Evolutionary conservation across 1,284 basidiomycete genomes (phyloP), one percentile per base, ranked within the genome.

Genomic region (Ceratorhiza oryzae-sativae): DNA sequence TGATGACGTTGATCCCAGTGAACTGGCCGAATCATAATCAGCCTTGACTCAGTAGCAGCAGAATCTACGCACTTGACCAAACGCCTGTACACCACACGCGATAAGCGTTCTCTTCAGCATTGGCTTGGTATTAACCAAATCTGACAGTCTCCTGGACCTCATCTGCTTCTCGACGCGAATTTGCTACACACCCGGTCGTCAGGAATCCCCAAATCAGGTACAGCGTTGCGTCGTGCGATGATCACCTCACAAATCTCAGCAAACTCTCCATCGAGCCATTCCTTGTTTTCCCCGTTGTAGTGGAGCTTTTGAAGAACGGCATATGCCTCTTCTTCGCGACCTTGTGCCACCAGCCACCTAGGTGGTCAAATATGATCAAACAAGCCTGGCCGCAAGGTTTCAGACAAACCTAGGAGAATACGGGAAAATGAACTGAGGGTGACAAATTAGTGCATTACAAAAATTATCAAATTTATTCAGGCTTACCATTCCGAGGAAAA

Each of bases 281-380:
- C 62, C 12, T 48, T 46, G 53, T 65, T 65, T 15, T 53, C 32
- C 13, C 62, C 62, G 27, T 65, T 32, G 36, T 34, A 65, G 20
- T 65, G 62, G 2, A 65, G 62, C 62, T 65, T 65, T 41, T 65
- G 45, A 6, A 65, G 20, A 53, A 65, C 62, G 3, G 45, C 25
- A 23, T 65, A 65, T 20, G 90, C 88, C 79, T 94, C 91, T 15
- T 92, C 89, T 73, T 94, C 88, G 46, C 89, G 84, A 41, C 87
- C 88, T 77, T 88, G 82, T 77, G 90, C 89, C 34, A 92, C 83
- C 12, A 92, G 84, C 90, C 90, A 92, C 75, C 89, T 88, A 53
- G 53, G 53, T 20, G 48, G 4, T 4, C 46, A 62, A 65, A 30
- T 25, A 65, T 65, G 48, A 65, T 13, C 48, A 41, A 53, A 53